phyloP scores from a whole-genome alignment of 768 basidiomycete genomes.

The Panus rudis region DNA sequence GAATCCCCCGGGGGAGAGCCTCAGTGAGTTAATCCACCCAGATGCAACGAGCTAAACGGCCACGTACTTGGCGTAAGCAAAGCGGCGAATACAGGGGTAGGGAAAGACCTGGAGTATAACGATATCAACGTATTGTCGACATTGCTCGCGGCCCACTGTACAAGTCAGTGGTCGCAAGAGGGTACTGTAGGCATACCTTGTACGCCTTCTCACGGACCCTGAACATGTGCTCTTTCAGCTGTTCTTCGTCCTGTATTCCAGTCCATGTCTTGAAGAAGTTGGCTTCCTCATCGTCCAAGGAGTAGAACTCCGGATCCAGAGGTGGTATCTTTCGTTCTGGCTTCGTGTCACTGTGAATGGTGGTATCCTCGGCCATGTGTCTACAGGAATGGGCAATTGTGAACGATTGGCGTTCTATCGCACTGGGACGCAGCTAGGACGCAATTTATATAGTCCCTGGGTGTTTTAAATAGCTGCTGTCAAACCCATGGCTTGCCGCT shows the following conservation, averaged over 20 bases:
- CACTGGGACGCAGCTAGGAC: too few relatives aligned
- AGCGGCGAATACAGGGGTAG: constrained; percentile 25
- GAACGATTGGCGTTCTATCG: too few relatives aligned
- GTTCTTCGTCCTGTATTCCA: constrained; percentile 22
- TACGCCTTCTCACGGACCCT: constrained; percentile 23
- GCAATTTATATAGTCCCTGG: too few relatives aligned
- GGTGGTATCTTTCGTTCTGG: not conserved
- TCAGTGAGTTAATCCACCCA: not conserved
- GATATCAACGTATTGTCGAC: not conserved
- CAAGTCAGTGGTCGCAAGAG: not conserved
- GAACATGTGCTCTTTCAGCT: constrained; percentile 25
- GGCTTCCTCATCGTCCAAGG: constrained; percentile 9
- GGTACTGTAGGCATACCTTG: constrained; percentile 12
- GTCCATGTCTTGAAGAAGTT: constrained; percentile 17
- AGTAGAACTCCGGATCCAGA: constrained; percentile 15
- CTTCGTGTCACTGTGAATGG: too few relatives aligned
- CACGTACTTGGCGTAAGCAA: constrained; percentile 18
- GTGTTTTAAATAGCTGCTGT: too few relatives aligned
- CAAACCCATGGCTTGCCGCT: too few relatives aligned
- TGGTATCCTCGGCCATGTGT: too few relatives aligned
- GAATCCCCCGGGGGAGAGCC: not conserved
- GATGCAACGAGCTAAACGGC: not conserved
- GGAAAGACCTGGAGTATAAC: constrained; percentile 18
- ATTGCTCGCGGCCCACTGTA: not conserved
- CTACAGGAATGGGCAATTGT: too few relatives aligned